A percentile compares a stretch with the other conserved stretches of the same genome.
Conservation (phyloP, 73 alveolate species). For the Paramecium primaurelia region DNA sequence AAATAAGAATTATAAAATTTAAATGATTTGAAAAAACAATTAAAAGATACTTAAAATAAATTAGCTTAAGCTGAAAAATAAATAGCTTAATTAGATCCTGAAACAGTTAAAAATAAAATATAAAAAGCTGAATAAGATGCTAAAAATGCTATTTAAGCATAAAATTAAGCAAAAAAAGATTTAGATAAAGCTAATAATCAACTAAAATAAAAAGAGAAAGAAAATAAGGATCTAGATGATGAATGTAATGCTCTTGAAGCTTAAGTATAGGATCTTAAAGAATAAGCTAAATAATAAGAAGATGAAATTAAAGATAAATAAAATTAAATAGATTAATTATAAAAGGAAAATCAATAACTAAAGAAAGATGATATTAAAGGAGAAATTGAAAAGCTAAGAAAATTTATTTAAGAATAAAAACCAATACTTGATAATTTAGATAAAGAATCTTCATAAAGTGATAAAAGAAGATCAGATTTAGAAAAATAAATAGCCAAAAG, state of each 20-base stretch:
- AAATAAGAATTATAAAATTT: neutral
- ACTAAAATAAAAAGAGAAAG: neutral
- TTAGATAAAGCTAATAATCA: neutral
- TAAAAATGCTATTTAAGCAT: slow-evolving; percentile 9
- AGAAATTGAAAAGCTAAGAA: neutral
- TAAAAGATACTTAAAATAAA: neutral
- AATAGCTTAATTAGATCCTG: neutral
- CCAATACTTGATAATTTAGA: slow-evolving; percentile 25
- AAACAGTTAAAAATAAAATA: neutral
- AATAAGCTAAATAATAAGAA: neutral
- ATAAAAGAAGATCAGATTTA: neutral
- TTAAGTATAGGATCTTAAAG: neutral
- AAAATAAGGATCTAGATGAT: neutral
- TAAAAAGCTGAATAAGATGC: slow-evolving; percentile 13
- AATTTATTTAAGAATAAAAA: slow-evolving; percentile 4
- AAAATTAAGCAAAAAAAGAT: neutral
- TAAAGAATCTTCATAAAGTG: neutral
- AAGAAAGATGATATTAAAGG: neutral
- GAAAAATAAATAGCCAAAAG: neutral
- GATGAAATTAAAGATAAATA: neutral
- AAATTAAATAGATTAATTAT: neutral
- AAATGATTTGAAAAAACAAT: neutral
- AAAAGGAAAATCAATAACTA: neutral
- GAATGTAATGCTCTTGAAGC: neutral
- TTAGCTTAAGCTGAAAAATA: neutral